Conservation (phyloP, 1,284 basidiomycete genomes). For the Gastroboletus turbinatus region DNA sequence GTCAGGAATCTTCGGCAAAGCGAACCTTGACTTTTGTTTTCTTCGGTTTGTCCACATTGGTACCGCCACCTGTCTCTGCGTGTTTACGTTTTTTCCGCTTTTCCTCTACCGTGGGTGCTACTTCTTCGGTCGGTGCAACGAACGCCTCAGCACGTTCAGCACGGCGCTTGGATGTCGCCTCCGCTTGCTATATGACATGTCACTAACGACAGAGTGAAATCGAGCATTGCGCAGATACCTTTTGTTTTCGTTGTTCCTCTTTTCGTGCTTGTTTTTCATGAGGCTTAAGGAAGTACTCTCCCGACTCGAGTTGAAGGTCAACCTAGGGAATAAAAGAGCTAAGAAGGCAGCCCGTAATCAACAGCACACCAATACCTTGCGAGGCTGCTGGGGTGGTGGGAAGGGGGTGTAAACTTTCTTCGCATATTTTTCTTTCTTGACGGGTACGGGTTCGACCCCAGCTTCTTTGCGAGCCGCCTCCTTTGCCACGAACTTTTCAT, state of each 20-base stretch:
- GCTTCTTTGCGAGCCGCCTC: slow-evolving; percentile 61
- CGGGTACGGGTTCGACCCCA: slow-evolving; percentile 46
- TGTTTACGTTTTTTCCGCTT: slow-evolving; percentile 64
- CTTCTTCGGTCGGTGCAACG: slow-evolving; percentile 75
- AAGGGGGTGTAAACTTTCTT: slow-evolving; percentile 99
- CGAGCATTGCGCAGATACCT: slow-evolving; percentile 50
- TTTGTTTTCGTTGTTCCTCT: slow-evolving; percentile 63
- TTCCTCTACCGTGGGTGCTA: slow-evolving; percentile 74
- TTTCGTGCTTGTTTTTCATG: slow-evolving; percentile 75
- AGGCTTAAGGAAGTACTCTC: slow-evolving; percentile 97
- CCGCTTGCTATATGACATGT: slow-evolving; percentile 62
- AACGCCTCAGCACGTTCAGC: slow-evolving; percentile 83
- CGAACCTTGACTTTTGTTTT: slow-evolving; percentile 24
- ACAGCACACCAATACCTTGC: slow-evolving; percentile 60
- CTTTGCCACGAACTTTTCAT: slow-evolving; percentile 60
- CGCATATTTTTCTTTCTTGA: slow-evolving; percentile 50
- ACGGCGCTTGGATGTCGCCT: slow-evolving; percentile 63
- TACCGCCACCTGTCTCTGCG: slow-evolving; percentile 16
- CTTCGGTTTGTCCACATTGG: slow-evolving; percentile 35
- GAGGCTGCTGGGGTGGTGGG: slow-evolving; percentile 91
- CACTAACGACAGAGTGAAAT: not conserved
- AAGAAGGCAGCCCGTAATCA: slow-evolving; percentile 2
- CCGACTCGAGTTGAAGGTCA: slow-evolving; percentile 92
- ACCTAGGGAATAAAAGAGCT: slow-evolving; percentile 47
- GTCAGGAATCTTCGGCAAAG: slow-evolving; percentile 19